Percentiles rank a stretch among this genome's conserved stretches.
Evolutionary conservation across 441 rosid species (phyloP).

Genomic region (Populus hybrid): DNA sequence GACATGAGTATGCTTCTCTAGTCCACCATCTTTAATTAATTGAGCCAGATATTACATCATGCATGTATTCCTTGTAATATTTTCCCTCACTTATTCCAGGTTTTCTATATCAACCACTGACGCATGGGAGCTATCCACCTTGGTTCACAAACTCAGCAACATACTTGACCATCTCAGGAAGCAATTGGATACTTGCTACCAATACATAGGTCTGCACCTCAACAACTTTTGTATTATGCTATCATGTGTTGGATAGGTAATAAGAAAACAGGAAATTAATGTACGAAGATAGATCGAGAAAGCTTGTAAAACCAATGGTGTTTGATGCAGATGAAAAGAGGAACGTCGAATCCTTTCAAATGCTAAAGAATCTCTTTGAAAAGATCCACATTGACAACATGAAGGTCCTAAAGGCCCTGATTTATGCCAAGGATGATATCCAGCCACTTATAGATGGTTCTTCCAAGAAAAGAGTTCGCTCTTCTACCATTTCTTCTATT

Average conservation of each 20-base stretch:
- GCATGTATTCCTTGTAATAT: background rate
- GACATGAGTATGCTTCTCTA: conserved; percentile 55
- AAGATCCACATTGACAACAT: conserved; percentile 63
- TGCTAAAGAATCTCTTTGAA: conserved; percentile 38
- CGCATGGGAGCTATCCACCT: conserved; percentile 70
- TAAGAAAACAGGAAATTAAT: background rate
- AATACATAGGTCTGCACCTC: conserved; percentile 6
- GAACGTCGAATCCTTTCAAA: conserved; percentile 41
- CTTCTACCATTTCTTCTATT: background rate
- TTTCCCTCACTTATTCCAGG: conserved; percentile 27
- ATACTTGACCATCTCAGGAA: conserved; percentile 53
- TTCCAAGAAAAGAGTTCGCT: conserved; percentile 53
- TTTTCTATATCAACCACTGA: conserved; percentile 53
- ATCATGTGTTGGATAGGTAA: background rate
- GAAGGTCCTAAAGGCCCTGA: conserved; percentile 61
- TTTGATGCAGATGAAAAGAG: conserved; percentile 48
- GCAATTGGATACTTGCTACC: conserved; percentile 42
- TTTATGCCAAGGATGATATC: conserved; percentile 51
- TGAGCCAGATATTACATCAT: background rate
- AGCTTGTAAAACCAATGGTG: background rate
- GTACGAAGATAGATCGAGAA: background rate
- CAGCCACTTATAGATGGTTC: conserved; percentile 59
- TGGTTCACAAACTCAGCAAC: conserved; percentile 68
- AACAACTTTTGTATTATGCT: background rate
- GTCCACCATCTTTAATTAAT: too few relatives aligned